A percentile compares a stretch with the other conserved stretches of the same genome.
These are phyloP conservation scores for Sarcomyxa edulis DNA, from an alignment of 768 basidiomycete species.

Conservation along the genomic window DNA sequence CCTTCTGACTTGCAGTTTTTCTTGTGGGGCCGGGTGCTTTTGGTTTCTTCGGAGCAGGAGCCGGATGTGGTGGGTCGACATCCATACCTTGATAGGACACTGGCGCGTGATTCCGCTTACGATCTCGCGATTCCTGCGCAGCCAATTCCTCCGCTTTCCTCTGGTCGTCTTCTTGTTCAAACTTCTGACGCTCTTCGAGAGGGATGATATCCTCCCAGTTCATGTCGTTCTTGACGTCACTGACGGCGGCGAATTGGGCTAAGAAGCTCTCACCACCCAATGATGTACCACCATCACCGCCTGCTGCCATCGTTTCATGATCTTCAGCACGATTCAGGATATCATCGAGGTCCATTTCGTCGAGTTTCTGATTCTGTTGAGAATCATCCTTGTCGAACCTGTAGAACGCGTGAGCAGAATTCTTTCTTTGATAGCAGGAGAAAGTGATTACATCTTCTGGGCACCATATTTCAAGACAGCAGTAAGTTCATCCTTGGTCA, in stretches of 20 bases:
- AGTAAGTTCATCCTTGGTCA: conserved; percentile 94
- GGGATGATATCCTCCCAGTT: conserved; percentile 99
- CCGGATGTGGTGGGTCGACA: conserved; percentile 63
- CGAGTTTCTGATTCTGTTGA: conserved; percentile 90
- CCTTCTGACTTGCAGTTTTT: conserved; percentile 90
- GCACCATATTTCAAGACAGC: conserved; percentile 99
- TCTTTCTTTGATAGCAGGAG: conserved; percentile 6
- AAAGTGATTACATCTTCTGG: conserved; percentile 77
- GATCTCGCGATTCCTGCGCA: conserved; percentile 61
- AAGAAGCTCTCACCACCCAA: conserved; percentile 98
- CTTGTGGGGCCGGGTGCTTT: conserved; percentile 67
- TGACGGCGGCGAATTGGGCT: conserved; percentile 90
- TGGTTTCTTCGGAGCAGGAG: conserved; percentile 68
- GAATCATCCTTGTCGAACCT: conserved; percentile 98
- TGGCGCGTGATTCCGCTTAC: conserved; percentile 82
- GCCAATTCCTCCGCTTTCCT: conserved; percentile 67
- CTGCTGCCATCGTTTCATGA: conserved; percentile 87
- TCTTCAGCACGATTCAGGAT: conserved; percentile 95
- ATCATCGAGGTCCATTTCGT: conserved; percentile 98
- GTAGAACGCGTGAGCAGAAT: conserved; percentile 12
- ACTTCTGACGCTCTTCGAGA: conserved; percentile 79
- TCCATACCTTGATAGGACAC: conserved; percentile 95
- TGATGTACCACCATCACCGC: conserved; percentile 82
- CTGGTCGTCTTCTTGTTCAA: conserved; percentile 77
- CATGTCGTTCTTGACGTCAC: conserved; percentile 98